Conservation (phyloP, 768 basidiomycete species). For the Astraeus odoratus region DNA sequence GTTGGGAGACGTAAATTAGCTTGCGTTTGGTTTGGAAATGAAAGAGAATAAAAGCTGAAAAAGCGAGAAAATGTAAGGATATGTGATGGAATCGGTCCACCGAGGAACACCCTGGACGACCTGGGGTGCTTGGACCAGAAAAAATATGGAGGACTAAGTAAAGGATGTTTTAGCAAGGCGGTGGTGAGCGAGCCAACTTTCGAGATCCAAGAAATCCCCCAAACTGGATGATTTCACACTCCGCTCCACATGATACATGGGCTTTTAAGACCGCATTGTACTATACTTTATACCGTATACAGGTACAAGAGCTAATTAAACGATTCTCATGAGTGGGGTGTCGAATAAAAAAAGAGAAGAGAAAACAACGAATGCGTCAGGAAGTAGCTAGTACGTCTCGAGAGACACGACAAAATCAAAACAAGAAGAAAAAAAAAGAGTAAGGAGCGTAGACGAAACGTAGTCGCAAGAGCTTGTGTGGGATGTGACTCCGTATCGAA, state of each 20-base stretch:
- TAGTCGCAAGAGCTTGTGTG: conserved; percentile 20
- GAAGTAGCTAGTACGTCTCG: conserved; percentile 3
- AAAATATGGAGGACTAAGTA: conserved; percentile 33
- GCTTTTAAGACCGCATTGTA: conserved; percentile 12
- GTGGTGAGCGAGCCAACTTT: conserved; percentile 26
- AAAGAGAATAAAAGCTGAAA: conserved; percentile 10
- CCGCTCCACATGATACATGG: conserved; percentile 14
- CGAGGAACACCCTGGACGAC: conserved; percentile 24
- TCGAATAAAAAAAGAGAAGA: conserved; percentile 1
- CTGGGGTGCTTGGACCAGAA: conserved; percentile 30
- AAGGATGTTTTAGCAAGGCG: conserved; percentile 26
- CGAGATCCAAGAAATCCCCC: conserved; percentile 7
- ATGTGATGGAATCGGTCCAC: conserved; percentile 26
- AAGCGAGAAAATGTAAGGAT: conserved; percentile 23
- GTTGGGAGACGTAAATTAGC: conserved; percentile 27
- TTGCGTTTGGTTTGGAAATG: conserved; percentile 20
- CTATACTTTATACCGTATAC: conserved; percentile 9
- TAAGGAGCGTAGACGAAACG: conserved; percentile 8
- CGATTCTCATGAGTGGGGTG: neutral
- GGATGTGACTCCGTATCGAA: conserved; percentile 10
- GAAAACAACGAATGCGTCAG: conserved; percentile 1
- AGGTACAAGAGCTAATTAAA: conserved; percentile 10
- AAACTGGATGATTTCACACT: conserved; percentile 24
- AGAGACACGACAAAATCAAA: conserved; percentile 7
- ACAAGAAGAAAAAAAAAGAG: conserved; percentile 4